These are phyloP conservation scores for Stagonosporopsis chrysanthemi DNA, from an alignment of 2,329 filamentous ascomycete species.

Conservation along the genomic window DNA sequence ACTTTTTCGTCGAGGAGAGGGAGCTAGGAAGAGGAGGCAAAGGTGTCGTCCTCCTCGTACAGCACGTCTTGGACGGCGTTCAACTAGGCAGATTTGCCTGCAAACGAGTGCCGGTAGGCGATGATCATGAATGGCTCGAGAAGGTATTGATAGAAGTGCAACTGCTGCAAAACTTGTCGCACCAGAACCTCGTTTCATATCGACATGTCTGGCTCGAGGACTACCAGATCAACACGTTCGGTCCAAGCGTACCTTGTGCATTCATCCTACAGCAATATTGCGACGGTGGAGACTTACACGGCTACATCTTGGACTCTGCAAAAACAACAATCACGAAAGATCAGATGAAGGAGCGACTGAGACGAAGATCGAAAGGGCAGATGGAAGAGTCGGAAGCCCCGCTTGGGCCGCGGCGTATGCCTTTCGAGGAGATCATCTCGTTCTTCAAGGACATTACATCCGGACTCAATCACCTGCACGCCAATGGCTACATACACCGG, in stretches of 20 bases:
- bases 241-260: slow-evolving; percentile 89
- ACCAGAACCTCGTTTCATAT: slow-evolving; percentile 95
- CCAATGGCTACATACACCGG: slow-evolving; percentile 91
- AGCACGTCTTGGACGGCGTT: slow-evolving; percentile 89
- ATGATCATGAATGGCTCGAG: slow-evolving; percentile 94
- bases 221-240: slow-evolving; percentile 80
- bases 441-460: slow-evolving; percentile 96
- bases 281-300: slow-evolving; percentile 88
- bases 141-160: slow-evolving; percentile 95
- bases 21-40: slow-evolving; percentile 91
- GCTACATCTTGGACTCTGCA: slow-evolving; percentile 78
- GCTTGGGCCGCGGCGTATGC: slow-evolving; percentile 62
- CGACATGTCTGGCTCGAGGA: slow-evolving; percentile 97
- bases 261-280: slow-evolving; percentile 99
- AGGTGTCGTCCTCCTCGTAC: slow-evolving; percentile 91
- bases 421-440: slow-evolving; percentile 93
- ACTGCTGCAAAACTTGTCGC: slow-evolving; percentile 86
- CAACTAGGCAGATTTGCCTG: slow-evolving; percentile 91
- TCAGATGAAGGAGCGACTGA: slow-evolving; percentile 85
- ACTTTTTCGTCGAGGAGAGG: slow-evolving; percentile 88
- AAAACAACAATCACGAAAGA: slow-evolving; percentile 74
- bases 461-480: slow-evolving; percentile 87
- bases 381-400: slow-evolving; percentile 67
- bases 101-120: slow-evolving; percentile 91
- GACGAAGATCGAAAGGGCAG: slow-evolving; percentile 81